Conservation (phyloP, 177 flowering plant genomes). For the Vitis hybrid region DNA sequence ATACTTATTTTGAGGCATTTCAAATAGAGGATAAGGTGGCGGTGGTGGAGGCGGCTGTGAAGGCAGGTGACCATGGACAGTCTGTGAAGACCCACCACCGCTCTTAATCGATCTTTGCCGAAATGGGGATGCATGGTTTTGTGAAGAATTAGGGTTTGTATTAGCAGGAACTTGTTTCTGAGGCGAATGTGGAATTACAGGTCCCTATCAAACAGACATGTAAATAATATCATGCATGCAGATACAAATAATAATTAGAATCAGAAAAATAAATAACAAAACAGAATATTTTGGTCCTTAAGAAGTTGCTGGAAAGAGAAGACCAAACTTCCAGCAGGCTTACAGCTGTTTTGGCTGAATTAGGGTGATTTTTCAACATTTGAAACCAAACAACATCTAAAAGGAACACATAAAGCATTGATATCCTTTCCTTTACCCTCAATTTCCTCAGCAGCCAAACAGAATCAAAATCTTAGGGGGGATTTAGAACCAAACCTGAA, state of each 20-base stretch:
- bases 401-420: too few species aligned
- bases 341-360: too few species aligned
- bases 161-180: slow-evolving; percentile 25
- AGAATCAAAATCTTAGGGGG: background rate
- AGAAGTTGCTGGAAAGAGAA: too few species aligned
- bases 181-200: slow-evolving; percentile 24
- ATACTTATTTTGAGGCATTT: slow-evolving; percentile 17
- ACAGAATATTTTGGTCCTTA: too few species aligned
- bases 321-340: too few species aligned
- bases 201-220: slow-evolving; percentile 27
- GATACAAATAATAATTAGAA: background rate
- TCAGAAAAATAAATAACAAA: background rate
- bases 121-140: slow-evolving; percentile 27
- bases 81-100: slow-evolving; percentile 34
- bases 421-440: background rate
- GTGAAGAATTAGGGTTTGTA: slow-evolving; percentile 31
- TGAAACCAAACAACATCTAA: too few species aligned
- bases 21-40: slow-evolving; percentile 24
- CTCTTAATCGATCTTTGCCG: slow-evolving; percentile 54
- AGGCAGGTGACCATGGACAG: slow-evolving; percentile 28
- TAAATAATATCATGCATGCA: slow-evolving; percentile 5
- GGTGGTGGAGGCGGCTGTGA: slow-evolving; percentile 28
- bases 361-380: too few species aligned
- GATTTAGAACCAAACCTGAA: slow-evolving; percentile 34
- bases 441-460: slow-evolving; percentile 7